These are phyloP conservation scores for Coprinellus aureogranulatus DNA, from an alignment of 768 basidiomycete genomes.

Conservation along the genomic window DNA sequence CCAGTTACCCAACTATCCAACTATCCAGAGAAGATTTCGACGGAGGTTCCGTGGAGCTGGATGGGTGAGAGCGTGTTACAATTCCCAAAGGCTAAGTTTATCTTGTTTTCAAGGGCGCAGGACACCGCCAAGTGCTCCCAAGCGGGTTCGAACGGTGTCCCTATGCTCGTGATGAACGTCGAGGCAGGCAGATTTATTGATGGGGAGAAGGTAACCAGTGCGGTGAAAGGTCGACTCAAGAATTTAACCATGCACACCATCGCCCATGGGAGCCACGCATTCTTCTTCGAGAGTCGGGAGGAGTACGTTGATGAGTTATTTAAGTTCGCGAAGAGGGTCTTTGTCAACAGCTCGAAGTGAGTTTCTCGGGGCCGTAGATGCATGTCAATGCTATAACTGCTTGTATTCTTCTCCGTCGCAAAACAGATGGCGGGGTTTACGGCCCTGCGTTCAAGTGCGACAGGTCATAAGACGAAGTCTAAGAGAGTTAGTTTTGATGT, in stretches of 20 bases:
- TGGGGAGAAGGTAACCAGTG: not conserved
- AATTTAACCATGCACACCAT: not conserved
- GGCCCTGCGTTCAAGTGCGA: too few relatives aligned
- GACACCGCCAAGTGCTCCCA: not conserved
- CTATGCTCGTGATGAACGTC: not conserved
- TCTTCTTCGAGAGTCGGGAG: not conserved
- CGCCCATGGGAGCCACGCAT: not conserved
- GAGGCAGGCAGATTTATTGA: not conserved
- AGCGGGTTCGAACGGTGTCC: not conserved
- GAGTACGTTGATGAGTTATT: not conserved
- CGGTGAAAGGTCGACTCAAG: not conserved
- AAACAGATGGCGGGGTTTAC: too few relatives aligned
- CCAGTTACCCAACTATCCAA: not conserved
- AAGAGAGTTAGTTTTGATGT: too few relatives aligned
- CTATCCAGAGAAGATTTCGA: not conserved
- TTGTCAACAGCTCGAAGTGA: not conserved
- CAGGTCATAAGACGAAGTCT: too few relatives aligned
- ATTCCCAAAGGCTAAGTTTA: not conserved
- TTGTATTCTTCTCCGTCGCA: not conserved
- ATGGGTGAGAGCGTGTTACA: not conserved
- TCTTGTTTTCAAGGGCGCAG: not conserved
- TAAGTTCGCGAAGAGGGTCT: not conserved
- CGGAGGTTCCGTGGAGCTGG: not conserved
- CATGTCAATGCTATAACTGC: not conserved
- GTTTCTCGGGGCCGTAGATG: constrained; percentile 25